phyloP scores from a whole-genome alignment of 805 yeast species.

The Sugiyamaella boreocaroliniensis region DNA sequence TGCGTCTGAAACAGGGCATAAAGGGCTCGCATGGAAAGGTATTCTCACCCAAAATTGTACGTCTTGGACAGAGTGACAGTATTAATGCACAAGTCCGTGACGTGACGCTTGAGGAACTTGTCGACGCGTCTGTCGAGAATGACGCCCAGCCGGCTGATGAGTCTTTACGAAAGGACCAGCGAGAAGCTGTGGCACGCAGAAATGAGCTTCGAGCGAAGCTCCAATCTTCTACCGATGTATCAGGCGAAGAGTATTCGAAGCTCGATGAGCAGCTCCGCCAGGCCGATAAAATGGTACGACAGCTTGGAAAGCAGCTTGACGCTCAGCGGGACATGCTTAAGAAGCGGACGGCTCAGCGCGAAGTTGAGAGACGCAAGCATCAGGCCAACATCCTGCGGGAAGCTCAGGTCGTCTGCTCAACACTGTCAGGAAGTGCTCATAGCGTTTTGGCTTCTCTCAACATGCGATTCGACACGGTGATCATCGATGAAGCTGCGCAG shows the following conservation, averaged over 20 bases:
- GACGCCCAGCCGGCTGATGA: constrained; percentile 28
- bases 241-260: constrained; percentile 25
- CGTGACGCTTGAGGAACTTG: constrained; percentile 76
- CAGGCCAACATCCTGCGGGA: constrained; percentile 65
- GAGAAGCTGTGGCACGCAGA: constrained; percentile 50
- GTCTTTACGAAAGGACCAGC: constrained; percentile 46
- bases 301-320: constrained; percentile 61
- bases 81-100: constrained; percentile 77
- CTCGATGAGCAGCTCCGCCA: constrained; percentile 34
- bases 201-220: constrained; percentile 44
- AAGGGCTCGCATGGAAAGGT: constrained; percentile 35
- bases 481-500: constrained; percentile 96
- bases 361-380: constrained; percentile 64
- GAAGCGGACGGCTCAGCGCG: constrained; percentile 64
- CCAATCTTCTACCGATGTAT: constrained; percentile 18
- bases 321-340: constrained; percentile 65
- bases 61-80: constrained; percentile 87
- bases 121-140: constrained; percentile 51
- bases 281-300: constrained; percentile 45
- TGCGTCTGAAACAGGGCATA: constrained; percentile 74
- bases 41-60: constrained; percentile 62
- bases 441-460: constrained; percentile 70
- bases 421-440: constrained; percentile 92
- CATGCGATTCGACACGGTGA: constrained; percentile 78
- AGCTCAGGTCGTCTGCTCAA: constrained; percentile 84